phyloP scores from a whole-genome alignment of 2,329 filamentous ascomycete species.

The Penicillium concentricum region DNA sequence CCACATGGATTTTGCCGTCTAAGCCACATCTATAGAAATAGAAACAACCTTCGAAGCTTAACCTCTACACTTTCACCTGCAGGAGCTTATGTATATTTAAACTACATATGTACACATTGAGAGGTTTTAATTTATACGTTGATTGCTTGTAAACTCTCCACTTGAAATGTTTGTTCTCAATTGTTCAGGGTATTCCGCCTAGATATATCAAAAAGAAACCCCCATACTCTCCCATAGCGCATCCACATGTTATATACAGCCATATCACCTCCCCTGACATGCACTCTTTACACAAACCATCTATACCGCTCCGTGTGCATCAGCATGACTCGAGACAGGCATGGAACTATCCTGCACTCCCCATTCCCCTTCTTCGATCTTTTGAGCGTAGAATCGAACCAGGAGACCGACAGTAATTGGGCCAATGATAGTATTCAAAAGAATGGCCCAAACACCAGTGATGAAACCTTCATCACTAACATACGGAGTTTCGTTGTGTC shows the following conservation, averaged over 20 bases:
- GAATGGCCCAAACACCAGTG: slow-evolving; percentile 33
- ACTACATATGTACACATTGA: too few species aligned
- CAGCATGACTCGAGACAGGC: neutral
- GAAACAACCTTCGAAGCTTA: neutral
- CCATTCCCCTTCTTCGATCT: slow-evolving; percentile 28
- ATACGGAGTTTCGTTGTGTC: slow-evolving; percentile 36
- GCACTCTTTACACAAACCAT: neutral
- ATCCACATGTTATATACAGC: neutral
- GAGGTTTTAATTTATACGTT: neutral
- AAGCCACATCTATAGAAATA: neutral
- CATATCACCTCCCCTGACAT: neutral
- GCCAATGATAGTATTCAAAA: slow-evolving; percentile 34
- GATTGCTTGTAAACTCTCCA: neutral
- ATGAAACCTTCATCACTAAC: slow-evolving; percentile 39
- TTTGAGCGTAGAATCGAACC: slow-evolving; percentile 23
- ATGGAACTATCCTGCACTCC: slow-evolving; percentile 18
- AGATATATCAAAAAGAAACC: neutral
- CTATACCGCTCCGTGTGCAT: neutral
- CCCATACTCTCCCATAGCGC: neutral
- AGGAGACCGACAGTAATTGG: slow-evolving; percentile 29
- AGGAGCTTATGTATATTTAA: too few species aligned
- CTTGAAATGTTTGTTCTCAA: neutral
- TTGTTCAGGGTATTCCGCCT: neutral
- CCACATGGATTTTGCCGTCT: neutral
- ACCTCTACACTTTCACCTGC: neutral